phyloP scores from a whole-genome alignment of 1,284 basidiomycete genomes.

The Microbotryomycetes sp. region DNA sequence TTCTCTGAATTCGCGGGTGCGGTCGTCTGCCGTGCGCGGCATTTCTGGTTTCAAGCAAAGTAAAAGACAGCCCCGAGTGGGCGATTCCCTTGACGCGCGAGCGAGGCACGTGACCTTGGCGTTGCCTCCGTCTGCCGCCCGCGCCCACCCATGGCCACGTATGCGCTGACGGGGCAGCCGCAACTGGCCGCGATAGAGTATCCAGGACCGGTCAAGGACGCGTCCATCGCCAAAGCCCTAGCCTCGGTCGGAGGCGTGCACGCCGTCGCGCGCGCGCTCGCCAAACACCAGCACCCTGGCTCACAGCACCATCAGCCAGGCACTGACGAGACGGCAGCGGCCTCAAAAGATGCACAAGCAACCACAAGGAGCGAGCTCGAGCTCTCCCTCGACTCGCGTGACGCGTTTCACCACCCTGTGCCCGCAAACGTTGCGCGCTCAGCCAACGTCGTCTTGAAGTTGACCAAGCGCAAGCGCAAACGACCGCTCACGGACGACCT shows the following conservation, averaged over 20 bases:
- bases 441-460: conserved; percentile 70
- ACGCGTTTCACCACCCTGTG: conserved; percentile 71
- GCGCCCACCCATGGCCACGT: background rate
- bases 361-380: background rate
- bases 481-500: conserved; percentile 28
- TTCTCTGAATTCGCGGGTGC: conserved; percentile 26
- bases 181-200: conserved; percentile 71
- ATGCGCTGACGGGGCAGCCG: background rate
- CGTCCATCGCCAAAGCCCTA: conserved; percentile 59
- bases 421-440: conserved; percentile 61
- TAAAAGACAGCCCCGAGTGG: background rate
- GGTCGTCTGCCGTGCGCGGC: conserved; percentile 2
- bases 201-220: conserved; percentile 65
- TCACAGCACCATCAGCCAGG: too few relatives aligned
- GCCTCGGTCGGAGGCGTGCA: conserved; percentile 59
- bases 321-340: conserved; percentile 40
- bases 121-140: too few relatives aligned
- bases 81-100: too few relatives aligned
- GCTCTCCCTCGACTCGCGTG: conserved; percentile 60
- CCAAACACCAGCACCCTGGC: conserved; percentile 45
- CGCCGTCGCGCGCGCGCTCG: conserved; percentile 64
- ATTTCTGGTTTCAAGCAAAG: background rate
- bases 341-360: conserved; percentile 44
- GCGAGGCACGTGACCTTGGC: background rate
- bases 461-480: conserved; percentile 56